Evolutionary conservation across 2,329 filamentous ascomycete genomes (phyloP), one percentile per base, ranked within the genome.

Genomic region (Malbranchea cinnamomea): DNA sequence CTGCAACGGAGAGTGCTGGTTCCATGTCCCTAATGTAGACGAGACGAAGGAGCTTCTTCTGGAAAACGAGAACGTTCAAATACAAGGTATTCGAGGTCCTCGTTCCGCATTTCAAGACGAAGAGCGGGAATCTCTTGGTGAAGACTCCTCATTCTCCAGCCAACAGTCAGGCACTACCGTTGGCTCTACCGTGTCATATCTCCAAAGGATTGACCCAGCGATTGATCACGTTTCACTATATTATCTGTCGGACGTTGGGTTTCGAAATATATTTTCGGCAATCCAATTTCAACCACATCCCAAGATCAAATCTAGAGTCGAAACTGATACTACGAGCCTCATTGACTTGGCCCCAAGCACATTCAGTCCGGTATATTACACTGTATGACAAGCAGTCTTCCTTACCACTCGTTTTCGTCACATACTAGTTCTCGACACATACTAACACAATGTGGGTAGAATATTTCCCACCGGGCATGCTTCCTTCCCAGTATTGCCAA

Each of bases 401-500:
- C n/a, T n/a, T n/a, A n/a, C n/a, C n/a, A n/a, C n/a, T n/a, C n/a
- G n/a, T n/a, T n/a, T n/a, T n/a, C n/a, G n/a, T n/a, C n/a, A n/a
- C n/a, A n/a, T n/a, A n/a, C n/a, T n/a, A n/a, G n/a, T n/a, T n/a
- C n/a, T n/a, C n/a, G n/a, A n/a, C n/a, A n/a, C n/a, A n/a, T n/a
- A n/a, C n/a, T n/a, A n/a, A n/a, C n/a, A n/a, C n/a, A n/a, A n/a
- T n/a, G n/a, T n/a, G n/a, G 21, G 27, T 22, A 59, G 55, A 48
- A 44, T 19, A 48, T 57, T 34, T 46, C 43, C 20, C 49, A 56
- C 37, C 43, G 55, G 19, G 45, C 43, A 6, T 41, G 42, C 5
- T 45, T 54, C 5, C 48, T 57, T 3, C 45, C 52, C 2, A 43
- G 47, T 4, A 43, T 57, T 10, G 41, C 47, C 1, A 56, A 51